A percentile compares a stretch with the other conserved stretches of the same genome.
Conservation (phyloP, 202 grass and related monocot species). For the Setaria viridis region DNA sequence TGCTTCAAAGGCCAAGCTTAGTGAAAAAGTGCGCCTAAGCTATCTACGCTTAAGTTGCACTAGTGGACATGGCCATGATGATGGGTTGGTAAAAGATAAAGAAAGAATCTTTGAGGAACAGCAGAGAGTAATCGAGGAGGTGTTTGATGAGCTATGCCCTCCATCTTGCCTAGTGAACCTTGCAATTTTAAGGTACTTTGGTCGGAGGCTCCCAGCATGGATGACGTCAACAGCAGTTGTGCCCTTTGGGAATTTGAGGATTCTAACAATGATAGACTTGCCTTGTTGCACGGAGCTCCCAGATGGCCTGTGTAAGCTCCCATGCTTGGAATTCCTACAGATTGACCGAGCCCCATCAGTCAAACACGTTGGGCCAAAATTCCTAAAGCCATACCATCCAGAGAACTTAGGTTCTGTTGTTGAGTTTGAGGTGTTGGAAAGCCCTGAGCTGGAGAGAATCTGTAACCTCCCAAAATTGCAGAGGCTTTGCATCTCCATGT, state of each 20-base stretch:
- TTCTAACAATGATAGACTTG: background rate
- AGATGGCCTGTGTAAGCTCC: background rate
- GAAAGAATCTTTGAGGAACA: background rate
- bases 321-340: background rate
- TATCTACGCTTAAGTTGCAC: background rate
- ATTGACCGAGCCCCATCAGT: background rate
- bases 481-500: accelerated
- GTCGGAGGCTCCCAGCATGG: background rate
- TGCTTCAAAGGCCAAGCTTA: slow-evolving; percentile 1
- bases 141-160: slow-evolving; percentile 36
- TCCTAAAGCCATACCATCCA: background rate
- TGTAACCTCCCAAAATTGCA: background rate
- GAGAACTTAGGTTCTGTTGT: background rate
- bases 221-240: background rate
- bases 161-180: background rate
- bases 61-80: background rate
- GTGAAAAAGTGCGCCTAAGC: slow-evolving; percentile 8
- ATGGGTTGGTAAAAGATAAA: background rate
- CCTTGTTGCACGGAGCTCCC: background rate
- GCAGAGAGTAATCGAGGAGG: background rate
- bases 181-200: background rate
- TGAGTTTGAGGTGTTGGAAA: accelerated
- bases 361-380: background rate
- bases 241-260: background rate
- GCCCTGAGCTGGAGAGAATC: background rate